Percentiles rank a stretch among this genome's conserved stretches.
Conservation (phyloP, 2,329 filamentous ascomycete species). For the Lachnum nothofagi region DNA sequence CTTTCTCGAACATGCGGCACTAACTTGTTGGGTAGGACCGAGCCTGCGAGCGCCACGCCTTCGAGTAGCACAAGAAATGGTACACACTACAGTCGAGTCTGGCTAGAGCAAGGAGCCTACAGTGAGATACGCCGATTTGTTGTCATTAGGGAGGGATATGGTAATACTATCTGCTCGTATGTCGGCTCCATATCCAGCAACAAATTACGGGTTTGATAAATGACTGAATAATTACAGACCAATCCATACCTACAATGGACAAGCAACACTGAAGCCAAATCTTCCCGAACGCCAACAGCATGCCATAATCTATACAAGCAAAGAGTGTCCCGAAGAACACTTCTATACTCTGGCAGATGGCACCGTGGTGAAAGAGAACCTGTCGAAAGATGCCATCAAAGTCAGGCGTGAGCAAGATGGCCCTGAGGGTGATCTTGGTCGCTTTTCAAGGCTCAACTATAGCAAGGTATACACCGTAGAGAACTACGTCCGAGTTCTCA, state of each 20-base stretch:
- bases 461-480: slow-evolving; percentile 30
- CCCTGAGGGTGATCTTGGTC: slow-evolving; percentile 13
- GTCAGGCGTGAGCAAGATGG: slow-evolving; percentile 14
- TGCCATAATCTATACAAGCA: slow-evolving; percentile 20
- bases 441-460: slow-evolving; percentile 25
- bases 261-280: slow-evolving; percentile 24
- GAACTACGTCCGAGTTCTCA: slow-evolving; percentile 24
- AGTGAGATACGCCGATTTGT: slow-evolving; percentile 26
- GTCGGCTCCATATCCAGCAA: background rate
- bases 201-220: background rate
- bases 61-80: slow-evolving; percentile 7
- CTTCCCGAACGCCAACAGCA: slow-evolving; percentile 20
- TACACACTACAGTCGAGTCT: slow-evolving; percentile 13
- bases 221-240: slow-evolving; percentile 8
- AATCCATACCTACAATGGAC: slow-evolving; percentile 23
- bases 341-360: slow-evolving; percentile 9
- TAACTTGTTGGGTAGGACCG: too few species aligned
- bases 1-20: too few species aligned
- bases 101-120: slow-evolving; percentile 13
- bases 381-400: slow-evolving; percentile 19
- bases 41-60: slow-evolving; percentile 20
- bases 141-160: slow-evolving; percentile 17
- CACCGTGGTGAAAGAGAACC: slow-evolving; percentile 12
- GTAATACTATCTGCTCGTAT: slow-evolving; percentile 25
- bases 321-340: slow-evolving; percentile 7